Evolutionary conservation across 192 early-diverging fungal species (phyloP).

Genomic region (Coemansia sp.): DNA sequence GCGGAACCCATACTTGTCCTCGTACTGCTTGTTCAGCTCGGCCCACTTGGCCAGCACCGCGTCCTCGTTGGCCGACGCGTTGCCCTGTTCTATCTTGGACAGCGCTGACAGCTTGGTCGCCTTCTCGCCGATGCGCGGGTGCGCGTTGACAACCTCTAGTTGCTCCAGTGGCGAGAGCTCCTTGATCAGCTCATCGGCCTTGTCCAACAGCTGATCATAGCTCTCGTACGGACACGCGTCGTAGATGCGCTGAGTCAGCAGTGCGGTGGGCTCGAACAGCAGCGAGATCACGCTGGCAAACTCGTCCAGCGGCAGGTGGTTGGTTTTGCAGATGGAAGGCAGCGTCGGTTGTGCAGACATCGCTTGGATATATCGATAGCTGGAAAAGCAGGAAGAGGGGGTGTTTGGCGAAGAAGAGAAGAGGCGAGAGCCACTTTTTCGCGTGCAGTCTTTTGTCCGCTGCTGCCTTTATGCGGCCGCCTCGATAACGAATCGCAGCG

Average conservation of each 20-base stretch:
- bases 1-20: conserved; percentile 72
- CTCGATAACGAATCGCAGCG: not conserved
- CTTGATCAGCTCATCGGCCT: conserved; percentile 49
- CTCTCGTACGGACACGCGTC: conserved; percentile 65
- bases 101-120: conserved; percentile 65
- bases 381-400: not conserved
- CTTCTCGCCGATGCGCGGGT: conserved; percentile 81
- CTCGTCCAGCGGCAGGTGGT: conserved; percentile 51
- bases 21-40: conserved; percentile 62
- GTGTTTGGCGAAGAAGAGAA: not conserved
- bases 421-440: too few relatives aligned
- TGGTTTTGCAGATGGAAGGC: conserved; percentile 63
- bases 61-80: conserved; percentile 53
- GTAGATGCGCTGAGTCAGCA: conserved; percentile 69
- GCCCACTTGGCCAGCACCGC: conserved; percentile 57
- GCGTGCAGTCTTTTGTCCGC: too few relatives aligned
- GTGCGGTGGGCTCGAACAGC: conserved; percentile 81
- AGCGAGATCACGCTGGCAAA: conserved; percentile 62
- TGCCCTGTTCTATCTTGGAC: conserved; percentile 67
- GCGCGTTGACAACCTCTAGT: conserved; percentile 80
- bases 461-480: too few relatives aligned
- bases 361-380: conserved; percentile 7
- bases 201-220: conserved; percentile 66
- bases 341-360: conserved; percentile 46
- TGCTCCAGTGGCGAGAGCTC: conserved; percentile 61